A percentile compares a stretch with the other conserved stretches of the same genome.
Conservation (phyloP, 1,284 basidiomycete species). For the Puccinia triticina region DNA sequence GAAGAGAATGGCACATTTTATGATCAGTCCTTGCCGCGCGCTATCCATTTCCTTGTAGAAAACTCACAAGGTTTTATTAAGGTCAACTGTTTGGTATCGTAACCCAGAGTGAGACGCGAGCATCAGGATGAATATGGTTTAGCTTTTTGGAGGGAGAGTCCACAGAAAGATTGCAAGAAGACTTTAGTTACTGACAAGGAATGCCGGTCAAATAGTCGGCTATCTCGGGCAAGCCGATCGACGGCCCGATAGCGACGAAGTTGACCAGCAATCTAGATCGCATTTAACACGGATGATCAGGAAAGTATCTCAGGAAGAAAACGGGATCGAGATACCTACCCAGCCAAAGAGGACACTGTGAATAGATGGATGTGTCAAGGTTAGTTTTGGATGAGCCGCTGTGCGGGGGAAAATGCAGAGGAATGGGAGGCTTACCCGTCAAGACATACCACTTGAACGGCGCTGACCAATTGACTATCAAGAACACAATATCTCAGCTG, state of each 20-base stretch:
- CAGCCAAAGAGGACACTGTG: background rate
- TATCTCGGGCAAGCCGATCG: background rate
- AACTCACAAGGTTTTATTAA: background rate
- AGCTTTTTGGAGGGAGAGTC: background rate
- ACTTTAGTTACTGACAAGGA: background rate
- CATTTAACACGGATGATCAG: background rate
- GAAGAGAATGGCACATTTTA: too few relatives aligned
- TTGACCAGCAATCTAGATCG: background rate
- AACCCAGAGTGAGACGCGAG: background rate
- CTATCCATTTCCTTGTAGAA: background rate
- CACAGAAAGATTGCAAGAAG: background rate
- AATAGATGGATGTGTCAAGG: background rate
- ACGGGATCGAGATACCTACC: background rate
- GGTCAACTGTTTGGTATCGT: background rate
- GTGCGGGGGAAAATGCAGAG: background rate
- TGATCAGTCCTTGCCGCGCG: too few relatives aligned
- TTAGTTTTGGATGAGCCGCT: too few relatives aligned
- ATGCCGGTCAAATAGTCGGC: background rate
- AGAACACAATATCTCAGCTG: too few relatives aligned
- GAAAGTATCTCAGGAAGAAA: background rate
- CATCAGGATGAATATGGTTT: background rate
- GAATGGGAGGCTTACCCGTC: background rate
- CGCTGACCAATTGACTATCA: background rate
- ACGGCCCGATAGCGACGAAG: background rate
- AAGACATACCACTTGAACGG: background rate